Percentiles rank a stretch among this genome's conserved stretches.
Conservation (phyloP, 2,329 filamentous ascomycete species). For the Aspergillus texensis region DNA sequence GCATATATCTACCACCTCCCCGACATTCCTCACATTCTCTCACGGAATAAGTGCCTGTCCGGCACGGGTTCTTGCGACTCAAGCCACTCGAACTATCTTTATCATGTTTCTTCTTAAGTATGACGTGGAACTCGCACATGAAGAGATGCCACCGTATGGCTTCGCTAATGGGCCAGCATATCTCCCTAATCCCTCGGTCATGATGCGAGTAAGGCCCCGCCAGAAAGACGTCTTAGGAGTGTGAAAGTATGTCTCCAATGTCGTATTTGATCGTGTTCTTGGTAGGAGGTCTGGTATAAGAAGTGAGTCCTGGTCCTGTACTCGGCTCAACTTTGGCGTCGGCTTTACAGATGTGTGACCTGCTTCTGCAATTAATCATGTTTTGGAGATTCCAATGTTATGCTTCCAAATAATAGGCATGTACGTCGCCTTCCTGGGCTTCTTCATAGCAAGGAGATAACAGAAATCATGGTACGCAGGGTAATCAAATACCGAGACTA, state of each 20-base stretch:
- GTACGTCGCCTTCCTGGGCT: no score
- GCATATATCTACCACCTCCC: background rate
- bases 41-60: background rate
- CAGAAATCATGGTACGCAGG: no score
- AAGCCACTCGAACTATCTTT: background rate
- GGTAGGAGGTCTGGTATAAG: no score
- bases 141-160: background rate
- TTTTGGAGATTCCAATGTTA: no score
- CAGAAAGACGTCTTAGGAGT: background rate
- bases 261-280: no score
- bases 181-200: background rate
- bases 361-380: no score
- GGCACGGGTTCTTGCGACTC: background rate
- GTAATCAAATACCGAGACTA: fast-evolving
- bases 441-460: no score
- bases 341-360: no score
- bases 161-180: background rate
- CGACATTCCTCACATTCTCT: background rate
- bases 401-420: no score
- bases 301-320: no score
- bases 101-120: background rate
- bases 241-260: background rate
- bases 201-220: background rate
- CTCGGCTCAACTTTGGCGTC: no score
- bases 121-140: background rate